phyloP scores from a whole-genome alignment of 2,329 filamentous ascomycete genomes.

The Verticillium zaregamsianum region DNA sequence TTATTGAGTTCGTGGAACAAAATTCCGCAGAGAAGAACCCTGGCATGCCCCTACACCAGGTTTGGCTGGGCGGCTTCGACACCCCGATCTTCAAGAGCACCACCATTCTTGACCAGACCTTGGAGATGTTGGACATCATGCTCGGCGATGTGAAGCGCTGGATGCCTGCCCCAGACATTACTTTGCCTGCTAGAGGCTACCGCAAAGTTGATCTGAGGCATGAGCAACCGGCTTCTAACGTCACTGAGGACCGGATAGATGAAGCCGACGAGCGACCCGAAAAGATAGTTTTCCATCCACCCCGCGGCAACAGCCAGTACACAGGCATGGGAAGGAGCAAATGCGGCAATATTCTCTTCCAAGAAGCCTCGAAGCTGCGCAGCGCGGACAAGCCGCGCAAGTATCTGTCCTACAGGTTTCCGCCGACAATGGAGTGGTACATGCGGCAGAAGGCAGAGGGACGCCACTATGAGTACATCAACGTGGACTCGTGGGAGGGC shows the following conservation, averaged over 20 bases:
- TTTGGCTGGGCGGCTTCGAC: constrained; percentile 42
- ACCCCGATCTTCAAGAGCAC: constrained; percentile 13
- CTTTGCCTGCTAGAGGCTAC: constrained; percentile 33
- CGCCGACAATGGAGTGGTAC: constrained; percentile 50
- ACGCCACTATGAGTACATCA: constrained; percentile 45
- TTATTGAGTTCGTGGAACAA: constrained; percentile 34
- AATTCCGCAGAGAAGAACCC: constrained; percentile 23
- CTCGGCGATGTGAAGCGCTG: constrained; percentile 23
- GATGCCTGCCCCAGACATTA: constrained; percentile 27
- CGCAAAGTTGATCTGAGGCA: constrained; percentile 22
- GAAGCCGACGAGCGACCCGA: constrained; percentile 16
- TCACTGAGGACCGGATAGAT: constrained; percentile 6
- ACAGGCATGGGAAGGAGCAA: constrained; percentile 15
- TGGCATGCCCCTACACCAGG: constrained; percentile 27
- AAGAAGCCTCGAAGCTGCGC: constrained; percentile 25
- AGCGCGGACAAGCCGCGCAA: constrained; percentile 10
- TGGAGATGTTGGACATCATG: constrained; percentile 30
- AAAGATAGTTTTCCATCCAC: constrained; percentile 44
- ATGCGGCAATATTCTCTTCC: constrained; percentile 41
- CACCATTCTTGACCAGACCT: constrained; percentile 37
- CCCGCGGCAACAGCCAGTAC: constrained; percentile 21
- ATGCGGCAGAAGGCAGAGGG: constrained; percentile 38
- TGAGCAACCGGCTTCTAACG: constrained; percentile 13
- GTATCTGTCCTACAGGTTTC: constrained; percentile 35
- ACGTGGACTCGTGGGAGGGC: constrained; percentile 37